Base-by-base conservation (phyloP, 2,329 filamentous ascomycete species). In the Neonectria sp. region DNA sequence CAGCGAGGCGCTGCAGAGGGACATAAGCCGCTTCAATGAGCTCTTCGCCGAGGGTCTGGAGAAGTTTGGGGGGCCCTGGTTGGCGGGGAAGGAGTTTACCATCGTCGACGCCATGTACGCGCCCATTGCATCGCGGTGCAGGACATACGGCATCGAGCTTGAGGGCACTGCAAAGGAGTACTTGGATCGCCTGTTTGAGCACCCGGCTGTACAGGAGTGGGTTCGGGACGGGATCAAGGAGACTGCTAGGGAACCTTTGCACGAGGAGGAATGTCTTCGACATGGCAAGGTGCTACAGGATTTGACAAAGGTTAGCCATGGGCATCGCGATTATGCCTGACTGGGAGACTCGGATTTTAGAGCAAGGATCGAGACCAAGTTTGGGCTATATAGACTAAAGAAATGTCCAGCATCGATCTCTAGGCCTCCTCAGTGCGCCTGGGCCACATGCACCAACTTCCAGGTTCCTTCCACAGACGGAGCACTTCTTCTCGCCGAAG, bases 41-140 rank as follows among this genome's bases (percentile, higher is more conserved):
- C 75, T 85, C 15, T 84, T 83, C 74, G 73, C 71, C 15, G 77
- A 83, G 25, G 83, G 82, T 0, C 51, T 84, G 9, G 65, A 68
- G 0, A 76, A 67, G 62, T 85, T 85, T 65, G 82, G 82, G 3
- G 83, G 83, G 0, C 83, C 83, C 3, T 84, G 77, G 73, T 55
- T 85, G 29, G 81, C 81, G 0, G 83, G 83, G 4, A 45, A 55
- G 13, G 73, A 76, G 40, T 85, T 85, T 27, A 78, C 76, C 1
- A 77, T 77, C 0, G 82, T 74, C 0, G 83, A 85, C 65, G 83
- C 82, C 27, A 83, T 84, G 68, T 84, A 76, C 67, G 81, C 82
- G 15, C 83, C 83, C 0, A 68, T 84, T 17, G 83, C 81, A 17
- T 77, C 79, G 29, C 73, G 83, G 25, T 60, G 79, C 29, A 77